Percentiles rank a stretch among this genome's conserved stretches.
These are phyloP conservation scores for Candida schatavii DNA, from an alignment of 805 yeast species.

Conservation along the genomic window DNA sequence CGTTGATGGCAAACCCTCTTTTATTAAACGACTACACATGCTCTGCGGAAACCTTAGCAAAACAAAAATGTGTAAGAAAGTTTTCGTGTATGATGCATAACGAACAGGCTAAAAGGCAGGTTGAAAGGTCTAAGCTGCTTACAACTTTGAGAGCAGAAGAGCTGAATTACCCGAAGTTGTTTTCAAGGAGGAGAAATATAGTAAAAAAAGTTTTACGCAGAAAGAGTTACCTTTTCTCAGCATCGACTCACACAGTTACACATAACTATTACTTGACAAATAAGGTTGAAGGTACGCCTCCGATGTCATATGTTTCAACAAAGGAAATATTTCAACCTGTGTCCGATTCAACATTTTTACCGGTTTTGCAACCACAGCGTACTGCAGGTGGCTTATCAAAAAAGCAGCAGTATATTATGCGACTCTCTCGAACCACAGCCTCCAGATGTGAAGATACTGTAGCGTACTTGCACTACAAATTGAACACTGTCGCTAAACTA, in stretches of 20 bases:
- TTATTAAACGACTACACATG: conserved; percentile 11
- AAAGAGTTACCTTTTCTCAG: no score
- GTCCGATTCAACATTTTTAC: no score
- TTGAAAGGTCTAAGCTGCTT: conserved; percentile 7
- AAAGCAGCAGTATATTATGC: conserved; percentile 6
- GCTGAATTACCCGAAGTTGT: conserved; percentile 1
- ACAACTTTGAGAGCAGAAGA: conserved; percentile 1
- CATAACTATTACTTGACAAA: no score
- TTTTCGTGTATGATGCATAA: conserved; percentile 8
- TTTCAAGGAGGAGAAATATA: conserved; percentile 2
- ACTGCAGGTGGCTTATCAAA: no score
- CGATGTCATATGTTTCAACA: no score
- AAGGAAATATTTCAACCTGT: no score
- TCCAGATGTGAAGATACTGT: conserved; percentile 15
- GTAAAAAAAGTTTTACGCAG: conserved; percentile 3
- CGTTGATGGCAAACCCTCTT: neutral
- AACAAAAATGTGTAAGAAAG: conserved; percentile 6
- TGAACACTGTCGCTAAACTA: neutral
- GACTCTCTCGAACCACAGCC: conserved; percentile 11
- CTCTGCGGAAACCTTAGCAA: conserved; percentile 9
- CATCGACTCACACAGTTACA: no score
- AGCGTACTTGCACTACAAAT: conserved; percentile 14
- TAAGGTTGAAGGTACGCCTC: no score
- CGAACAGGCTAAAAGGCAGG: conserved; percentile 3
- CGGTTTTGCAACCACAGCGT: no score